Conservation (phyloP, 305 asterid genomes). For the Fraxinus greggii region DNA sequence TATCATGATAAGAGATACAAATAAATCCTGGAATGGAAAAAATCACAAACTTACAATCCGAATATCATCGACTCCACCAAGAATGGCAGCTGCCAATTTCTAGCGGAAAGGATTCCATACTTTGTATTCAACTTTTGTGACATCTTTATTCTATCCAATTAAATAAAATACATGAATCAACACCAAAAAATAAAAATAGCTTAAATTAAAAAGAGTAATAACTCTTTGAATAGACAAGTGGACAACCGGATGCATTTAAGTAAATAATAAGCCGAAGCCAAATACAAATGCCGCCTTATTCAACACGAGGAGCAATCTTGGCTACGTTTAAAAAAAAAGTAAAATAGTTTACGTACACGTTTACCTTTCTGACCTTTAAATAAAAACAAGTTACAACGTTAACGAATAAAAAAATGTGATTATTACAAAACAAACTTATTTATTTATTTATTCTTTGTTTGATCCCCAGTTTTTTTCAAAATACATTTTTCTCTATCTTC, state of each 20-base stretch:
- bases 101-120: conserved; percentile 98
- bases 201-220: too few species aligned
- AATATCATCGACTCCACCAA: conserved; percentile 81
- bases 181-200: not conserved
- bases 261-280: not conserved
- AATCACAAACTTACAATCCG: conserved; percentile 68
- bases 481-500: too few species aligned
- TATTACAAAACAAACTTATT: not conserved
- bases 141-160: conserved; percentile 65
- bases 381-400: not conserved
- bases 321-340: not conserved
- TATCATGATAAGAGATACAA: not conserved
- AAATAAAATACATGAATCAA: not conserved
- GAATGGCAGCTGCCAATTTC: conserved; percentile 82
- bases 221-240: too few species aligned
- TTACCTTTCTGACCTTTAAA: not conserved
- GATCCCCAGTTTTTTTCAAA: too few species aligned
- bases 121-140: conserved; percentile 70
- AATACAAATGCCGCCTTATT: not conserved
- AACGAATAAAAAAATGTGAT: not conserved
- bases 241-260: not conserved
- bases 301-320: not conserved
- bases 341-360: not conserved
- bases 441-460: not conserved
- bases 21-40: not conserved